Evolutionary conservation across 2,329 filamentous ascomycete genomes (phyloP).

Genomic region (Peltaster fructicola): DNA sequence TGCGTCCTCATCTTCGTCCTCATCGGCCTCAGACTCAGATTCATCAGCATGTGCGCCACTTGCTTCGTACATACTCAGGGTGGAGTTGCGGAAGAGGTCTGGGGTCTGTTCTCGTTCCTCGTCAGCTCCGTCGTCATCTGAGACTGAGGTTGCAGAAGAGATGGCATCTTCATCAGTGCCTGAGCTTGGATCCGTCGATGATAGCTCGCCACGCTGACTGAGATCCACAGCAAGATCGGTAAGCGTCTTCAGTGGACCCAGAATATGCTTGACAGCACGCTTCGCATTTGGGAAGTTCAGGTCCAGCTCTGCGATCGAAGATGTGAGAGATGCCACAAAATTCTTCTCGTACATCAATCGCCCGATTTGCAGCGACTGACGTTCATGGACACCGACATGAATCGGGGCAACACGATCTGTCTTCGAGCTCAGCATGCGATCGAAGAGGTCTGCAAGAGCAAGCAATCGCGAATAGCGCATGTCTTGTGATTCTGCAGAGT

Average conservation of each 20-base stretch:
- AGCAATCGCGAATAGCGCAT: conserved; percentile 76
- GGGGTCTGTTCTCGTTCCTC: conserved; percentile 69
- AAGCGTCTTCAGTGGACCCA: conserved; percentile 72
- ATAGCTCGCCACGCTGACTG: conserved; percentile 64
- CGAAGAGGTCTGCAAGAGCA: conserved; percentile 77
- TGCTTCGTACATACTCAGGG: conserved; percentile 87
- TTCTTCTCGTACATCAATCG: conserved; percentile 98
- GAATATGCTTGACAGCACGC: conserved; percentile 87
- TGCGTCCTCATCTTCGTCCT: conserved; percentile 49
- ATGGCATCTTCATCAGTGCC: conserved; percentile 69
- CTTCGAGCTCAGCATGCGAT: conserved; percentile 72
- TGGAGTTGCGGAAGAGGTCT: conserved; percentile 90
- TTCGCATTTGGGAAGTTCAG: conserved; percentile 88
- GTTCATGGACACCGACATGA: conserved; percentile 4
- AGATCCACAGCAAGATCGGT: conserved; percentile 75
- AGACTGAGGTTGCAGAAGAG: conserved; percentile 71
- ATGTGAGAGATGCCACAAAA: conserved; percentile 72
- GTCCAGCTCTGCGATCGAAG: conserved; percentile 87
- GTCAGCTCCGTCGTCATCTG: conserved; percentile 41
- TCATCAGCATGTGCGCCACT: conserved; percentile 65
- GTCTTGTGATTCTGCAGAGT: conserved; percentile 64
- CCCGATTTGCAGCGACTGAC: conserved; percentile 65
- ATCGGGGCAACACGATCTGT: conserved; percentile 30
- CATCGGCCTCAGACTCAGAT: conserved; percentile 49
- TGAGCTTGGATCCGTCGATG: conserved; percentile 39